These are phyloP conservation scores for Penicillium egyptiacum DNA, from an alignment of 495 filamentous ascomycete genomes.

Conservation along the genomic window DNA sequence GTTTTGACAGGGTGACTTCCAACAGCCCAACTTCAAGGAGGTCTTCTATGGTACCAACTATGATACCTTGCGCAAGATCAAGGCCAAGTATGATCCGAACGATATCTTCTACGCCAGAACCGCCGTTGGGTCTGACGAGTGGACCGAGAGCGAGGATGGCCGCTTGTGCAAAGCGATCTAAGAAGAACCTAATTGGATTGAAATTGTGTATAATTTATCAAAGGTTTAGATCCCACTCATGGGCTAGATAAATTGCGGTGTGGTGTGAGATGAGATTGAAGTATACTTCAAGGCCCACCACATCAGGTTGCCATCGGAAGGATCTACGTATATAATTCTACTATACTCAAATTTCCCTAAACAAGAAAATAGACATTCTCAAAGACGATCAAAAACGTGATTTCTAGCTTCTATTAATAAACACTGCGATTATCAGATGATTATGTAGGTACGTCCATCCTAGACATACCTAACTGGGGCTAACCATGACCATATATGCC, in stretches of 20 bases:
- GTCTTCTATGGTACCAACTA: constrained; percentile 55
- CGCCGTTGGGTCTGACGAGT: constrained; percentile 62
- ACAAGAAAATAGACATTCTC: neutral
- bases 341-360: neutral
- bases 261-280: neutral
- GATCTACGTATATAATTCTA: neutral
- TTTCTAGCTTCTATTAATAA: too few species aligned
- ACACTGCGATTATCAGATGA: too few species aligned
- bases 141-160: constrained; percentile 39
- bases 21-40: constrained; percentile 50
- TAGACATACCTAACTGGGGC: too few species aligned
- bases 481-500: neutral
- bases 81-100: constrained; percentile 54
- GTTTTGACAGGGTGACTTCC: constrained; percentile 36
- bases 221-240: neutral
- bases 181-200: neutral
- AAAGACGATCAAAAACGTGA: too few species aligned
- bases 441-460: too few species aligned
- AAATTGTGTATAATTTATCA: neutral
- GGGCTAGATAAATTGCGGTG: neutral
- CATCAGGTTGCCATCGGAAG: neutral
- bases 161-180: constrained; percentile 12
- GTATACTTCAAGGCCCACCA: neutral
- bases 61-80: constrained; percentile 34
- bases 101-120: constrained; percentile 59